Percentiles rank a stretch among this genome's conserved stretches.
These are phyloP conservation scores for Coemansia sp. DNA, from an alignment of 192 early-diverging fungal genomes.

Conservation along the genomic window DNA sequence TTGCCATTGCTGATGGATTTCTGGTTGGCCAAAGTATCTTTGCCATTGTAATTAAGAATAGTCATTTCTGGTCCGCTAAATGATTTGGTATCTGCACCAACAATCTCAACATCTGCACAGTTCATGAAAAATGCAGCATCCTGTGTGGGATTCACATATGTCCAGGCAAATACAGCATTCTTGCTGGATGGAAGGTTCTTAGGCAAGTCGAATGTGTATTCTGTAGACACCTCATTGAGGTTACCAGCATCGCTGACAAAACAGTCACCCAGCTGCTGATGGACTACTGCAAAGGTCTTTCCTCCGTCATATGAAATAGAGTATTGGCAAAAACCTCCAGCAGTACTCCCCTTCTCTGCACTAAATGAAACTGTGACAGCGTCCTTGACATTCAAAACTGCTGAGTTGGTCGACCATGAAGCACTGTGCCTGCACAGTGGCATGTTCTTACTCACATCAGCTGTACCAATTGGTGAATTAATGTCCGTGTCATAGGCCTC, in stretches of 20 bases:
- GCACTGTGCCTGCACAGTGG: slow-evolving; percentile 41
- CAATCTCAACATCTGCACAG: slow-evolving; percentile 29
- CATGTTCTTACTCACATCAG: not conserved
- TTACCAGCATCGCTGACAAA: slow-evolving; percentile 22
- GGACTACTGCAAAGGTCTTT: slow-evolving; percentile 59
- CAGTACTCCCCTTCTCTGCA: slow-evolving; percentile 27
- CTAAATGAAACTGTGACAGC: slow-evolving; percentile 52
- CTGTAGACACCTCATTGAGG: slow-evolving; percentile 13
- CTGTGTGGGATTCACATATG: slow-evolving; percentile 61
- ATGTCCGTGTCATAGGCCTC: slow-evolving; percentile 6
- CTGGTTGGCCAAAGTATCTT: not conserved
- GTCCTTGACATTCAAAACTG: slow-evolving; percentile 54
- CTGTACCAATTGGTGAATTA: slow-evolving; percentile 12
- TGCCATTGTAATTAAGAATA: slow-evolving; percentile 27
- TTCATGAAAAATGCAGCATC: slow-evolving; percentile 66
- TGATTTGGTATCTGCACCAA: slow-evolving; percentile 13
- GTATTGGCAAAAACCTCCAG: slow-evolving; percentile 68
- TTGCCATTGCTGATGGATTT: not conserved
- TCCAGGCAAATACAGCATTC: slow-evolving; percentile 60
- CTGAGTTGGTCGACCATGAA: slow-evolving; percentile 34
- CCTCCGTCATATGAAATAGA: slow-evolving; percentile 63
- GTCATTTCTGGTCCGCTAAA: slow-evolving; percentile 21
- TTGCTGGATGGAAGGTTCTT: slow-evolving; percentile 50
- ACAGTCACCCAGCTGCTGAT: slow-evolving; percentile 47
- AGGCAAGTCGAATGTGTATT: slow-evolving; percentile 58